Conservation (phyloP, 306 rosid genomes). For the Vachellia pachyceras region DNA sequence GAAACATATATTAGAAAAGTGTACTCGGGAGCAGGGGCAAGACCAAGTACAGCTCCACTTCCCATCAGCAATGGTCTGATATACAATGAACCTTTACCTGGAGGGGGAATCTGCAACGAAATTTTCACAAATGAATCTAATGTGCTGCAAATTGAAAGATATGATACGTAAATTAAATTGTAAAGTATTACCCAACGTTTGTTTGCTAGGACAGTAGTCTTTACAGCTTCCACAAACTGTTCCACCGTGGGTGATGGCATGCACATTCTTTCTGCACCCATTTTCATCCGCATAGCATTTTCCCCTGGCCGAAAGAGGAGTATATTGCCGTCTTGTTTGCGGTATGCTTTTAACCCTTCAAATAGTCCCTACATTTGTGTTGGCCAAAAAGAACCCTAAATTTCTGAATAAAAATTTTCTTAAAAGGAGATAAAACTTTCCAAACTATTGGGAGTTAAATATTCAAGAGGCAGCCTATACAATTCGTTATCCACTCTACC, state of each 20-base stretch:
- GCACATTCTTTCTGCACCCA: slow-evolving; percentile 96
- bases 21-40: slow-evolving; percentile 97
- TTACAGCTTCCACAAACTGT: slow-evolving; percentile 90
- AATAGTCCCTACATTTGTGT: slow-evolving; percentile 72
- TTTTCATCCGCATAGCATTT: slow-evolving; percentile 79
- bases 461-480: not conserved
- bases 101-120: slow-evolving; percentile 84
- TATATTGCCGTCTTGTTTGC: slow-evolving; percentile 71
- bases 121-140: slow-evolving; percentile 24
- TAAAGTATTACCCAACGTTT: slow-evolving; percentile 75
- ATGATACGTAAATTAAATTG: slow-evolving; percentile 1
- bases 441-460: not conserved
- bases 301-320: slow-evolving; percentile 94
- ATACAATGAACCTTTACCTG: slow-evolving; percentile 90
- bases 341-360: slow-evolving; percentile 96
- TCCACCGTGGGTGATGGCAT: slow-evolving; percentile 89
- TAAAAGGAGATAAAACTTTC: slow-evolving; percentile 1
- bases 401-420: slow-evolving; percentile 13
- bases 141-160: slow-evolving; percentile 11
- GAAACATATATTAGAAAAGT: slow-evolving; percentile 92
- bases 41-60: slow-evolving; percentile 96
- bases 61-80: slow-evolving; percentile 98
- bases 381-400: not conserved
- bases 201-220: slow-evolving; percentile 89
- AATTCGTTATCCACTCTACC: not conserved